Evolutionary conservation across 78 protist species (phyloP), one percentile per base, ranked within the genome.

Genomic region (Speleostelium caveatum): DNA sequence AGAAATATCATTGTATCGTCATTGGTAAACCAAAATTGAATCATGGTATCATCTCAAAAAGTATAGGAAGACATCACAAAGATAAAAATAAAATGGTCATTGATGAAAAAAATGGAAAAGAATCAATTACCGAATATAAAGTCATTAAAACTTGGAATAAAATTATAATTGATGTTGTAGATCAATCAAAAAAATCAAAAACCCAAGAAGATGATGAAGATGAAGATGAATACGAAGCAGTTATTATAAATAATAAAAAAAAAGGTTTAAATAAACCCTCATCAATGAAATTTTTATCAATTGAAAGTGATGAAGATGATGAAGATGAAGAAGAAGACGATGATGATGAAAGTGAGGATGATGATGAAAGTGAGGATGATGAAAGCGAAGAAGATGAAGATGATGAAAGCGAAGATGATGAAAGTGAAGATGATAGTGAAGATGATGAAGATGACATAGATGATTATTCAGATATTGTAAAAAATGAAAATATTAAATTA

Each of bases 41-140:
- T 21, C 66, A 42, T 41, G 86, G 80, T 16, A 39, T 73, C 45
- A 88, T 88, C 17, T 56, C 6, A n/a, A 75, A 61, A 41, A 39
- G 49, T 2, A 69, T 88, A 10, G 24, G 53, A 33, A 73, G 94
- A 75, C 94, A 88, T 75, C 94, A 86, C 21, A 53, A 28, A 16
- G 94, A 88, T 38, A 88, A 30, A 33, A 88, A 88, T 38, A 88
- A 88, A 51, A 88, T 88, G 94, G 53, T 88, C 1, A 67, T 88
- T 3, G 94, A 78, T 39, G 71, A 87, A 32, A 39, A 33, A 7
- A 67, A 73, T 26, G 93, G 93, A 36, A 87, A 87, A 53, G 66
- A 76, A 21, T 69, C 93, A 0, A 10, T 87, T 21, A 87, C 93
- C 19, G 93, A 87, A 51, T 87, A 74, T 35, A 87, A 58, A 42